Evolutionary conservation across 2,329 filamentous ascomycete genomes (phyloP).

Genomic region (Penicillium brasilianum): DNA sequence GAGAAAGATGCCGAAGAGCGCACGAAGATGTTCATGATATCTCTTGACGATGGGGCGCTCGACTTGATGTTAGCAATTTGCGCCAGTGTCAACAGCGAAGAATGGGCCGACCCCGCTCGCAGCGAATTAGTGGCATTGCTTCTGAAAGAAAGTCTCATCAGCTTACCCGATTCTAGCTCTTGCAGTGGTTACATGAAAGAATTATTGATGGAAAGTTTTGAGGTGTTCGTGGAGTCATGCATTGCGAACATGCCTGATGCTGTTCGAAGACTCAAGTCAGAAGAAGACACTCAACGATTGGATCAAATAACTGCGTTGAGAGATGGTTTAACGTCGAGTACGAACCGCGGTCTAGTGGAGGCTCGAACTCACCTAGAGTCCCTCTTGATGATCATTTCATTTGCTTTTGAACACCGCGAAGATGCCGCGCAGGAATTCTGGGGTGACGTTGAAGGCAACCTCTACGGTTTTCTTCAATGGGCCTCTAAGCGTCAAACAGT

Average conservation of each 20-base stretch:
- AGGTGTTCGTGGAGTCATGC: conserved; percentile 87
- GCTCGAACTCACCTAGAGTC: conserved; percentile 73
- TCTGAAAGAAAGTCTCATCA: conserved; percentile 74
- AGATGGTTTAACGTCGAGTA: conserved; percentile 48
- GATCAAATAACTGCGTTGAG: conserved; percentile 53
- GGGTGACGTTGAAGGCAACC: conserved; percentile 87
- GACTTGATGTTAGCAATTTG: conserved; percentile 88
- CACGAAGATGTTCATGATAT: conserved; percentile 73
- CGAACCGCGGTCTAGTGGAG: conserved; percentile 48
- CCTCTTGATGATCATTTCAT: conserved; percentile 90
- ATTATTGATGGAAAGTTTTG: conserved; percentile 78
- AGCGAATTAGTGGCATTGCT: conserved; percentile 81
- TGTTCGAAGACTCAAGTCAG: conserved; percentile 79
- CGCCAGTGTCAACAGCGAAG: conserved; percentile 76
- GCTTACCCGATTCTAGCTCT: conserved; percentile 69
- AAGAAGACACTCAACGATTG: conserved; percentile 80
- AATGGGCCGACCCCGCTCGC: conserved; percentile 88
- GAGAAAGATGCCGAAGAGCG: conserved; percentile 70
- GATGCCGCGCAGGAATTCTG: conserved; percentile 89
- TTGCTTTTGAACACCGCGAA: conserved; percentile 82
- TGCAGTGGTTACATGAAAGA: conserved; percentile 75
- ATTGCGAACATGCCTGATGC: conserved; percentile 96
- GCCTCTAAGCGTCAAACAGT: conserved; percentile 94
- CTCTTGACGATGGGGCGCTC: conserved; percentile 85
- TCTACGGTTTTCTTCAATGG: conserved; percentile 96